A percentile compares a stretch with the other conserved stretches of the same genome.
Evolutionary conservation across 1,139 yeast genomes (phyloP).

Genomic region (Spencermartinsiella ligniputridi): DNA sequence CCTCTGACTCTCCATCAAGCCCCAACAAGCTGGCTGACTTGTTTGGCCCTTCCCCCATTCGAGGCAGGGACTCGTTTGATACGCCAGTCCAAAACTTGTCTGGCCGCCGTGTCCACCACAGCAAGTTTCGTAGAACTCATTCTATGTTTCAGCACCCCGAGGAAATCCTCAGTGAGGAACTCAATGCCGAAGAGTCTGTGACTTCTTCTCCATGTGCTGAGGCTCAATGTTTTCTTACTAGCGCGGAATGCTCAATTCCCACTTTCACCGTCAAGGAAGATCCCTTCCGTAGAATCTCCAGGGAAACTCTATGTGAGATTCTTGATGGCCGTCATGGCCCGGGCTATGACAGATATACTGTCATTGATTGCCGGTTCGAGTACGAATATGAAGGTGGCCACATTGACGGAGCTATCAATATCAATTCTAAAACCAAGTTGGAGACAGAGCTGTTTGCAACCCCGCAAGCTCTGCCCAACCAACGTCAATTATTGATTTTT

Average conservation of each 20-base stretch:
- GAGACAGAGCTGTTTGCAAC: slow-evolving; percentile 39
- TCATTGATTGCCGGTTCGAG: slow-evolving; percentile 87
- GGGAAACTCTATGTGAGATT: slow-evolving; percentile 58
- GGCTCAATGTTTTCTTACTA: slow-evolving; percentile 18
- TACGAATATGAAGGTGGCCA: slow-evolving; percentile 95
- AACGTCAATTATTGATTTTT: slow-evolving; percentile 57
- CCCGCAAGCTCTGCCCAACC: slow-evolving; percentile 8
- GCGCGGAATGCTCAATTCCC: slow-evolving; percentile 25
- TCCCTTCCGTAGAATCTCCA: slow-evolving; percentile 69
- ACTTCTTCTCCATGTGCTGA: slow-evolving; percentile 11
- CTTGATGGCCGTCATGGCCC: slow-evolving; percentile 52
- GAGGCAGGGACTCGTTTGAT: slow-evolving; percentile 15
- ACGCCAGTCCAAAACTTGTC: slow-evolving; percentile 17
- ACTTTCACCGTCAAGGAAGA: slow-evolving; percentile 48
- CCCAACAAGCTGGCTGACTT: slow-evolving; percentile 5
- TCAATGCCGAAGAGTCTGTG: slow-evolving; percentile 15
- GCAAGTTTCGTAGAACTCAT: slow-evolving; percentile 56
- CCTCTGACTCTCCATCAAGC: slow-evolving; percentile 6
- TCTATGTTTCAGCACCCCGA: slow-evolving; percentile 55
- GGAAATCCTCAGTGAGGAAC: slow-evolving; percentile 34
- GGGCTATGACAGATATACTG: slow-evolving; percentile 54
- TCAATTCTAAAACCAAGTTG: slow-evolving; percentile 64
- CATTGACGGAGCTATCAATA: slow-evolving; percentile 73
- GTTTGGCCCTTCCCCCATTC: neutral
- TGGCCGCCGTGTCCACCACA: slow-evolving; percentile 17